Evolutionary conservation across 2,329 filamentous ascomycete genomes (phyloP).

Genomic region (Hymenoscyphus repandus): DNA sequence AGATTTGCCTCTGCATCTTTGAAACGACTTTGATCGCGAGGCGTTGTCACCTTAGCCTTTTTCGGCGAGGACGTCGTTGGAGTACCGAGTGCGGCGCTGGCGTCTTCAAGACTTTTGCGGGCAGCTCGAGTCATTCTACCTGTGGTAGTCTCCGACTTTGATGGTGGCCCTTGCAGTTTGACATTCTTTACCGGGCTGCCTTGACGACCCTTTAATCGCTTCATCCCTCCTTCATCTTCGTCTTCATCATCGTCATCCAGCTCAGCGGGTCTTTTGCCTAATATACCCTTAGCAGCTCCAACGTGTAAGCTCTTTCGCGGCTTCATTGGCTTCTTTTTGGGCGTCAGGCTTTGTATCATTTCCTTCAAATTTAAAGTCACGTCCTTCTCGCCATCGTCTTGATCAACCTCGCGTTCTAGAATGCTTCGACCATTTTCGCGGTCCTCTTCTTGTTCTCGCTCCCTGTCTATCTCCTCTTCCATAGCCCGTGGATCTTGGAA

Average conservation of each 20-base stretch:
- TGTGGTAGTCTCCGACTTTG: constrained; percentile 60
- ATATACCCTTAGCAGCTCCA: constrained; percentile 65
- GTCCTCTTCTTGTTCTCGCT: constrained; percentile 55
- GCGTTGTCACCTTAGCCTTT: constrained; percentile 47
- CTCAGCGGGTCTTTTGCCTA: constrained; percentile 70
- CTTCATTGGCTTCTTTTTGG: constrained; percentile 62
- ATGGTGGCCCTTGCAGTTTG: constrained; percentile 62
- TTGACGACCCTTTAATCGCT: constrained; percentile 66
- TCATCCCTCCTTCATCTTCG: constrained; percentile 55
- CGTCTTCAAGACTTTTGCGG: constrained; percentile 42
- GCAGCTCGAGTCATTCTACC: constrained; percentile 50
- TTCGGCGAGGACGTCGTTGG: constrained; percentile 44
- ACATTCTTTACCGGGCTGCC: constrained; percentile 74
- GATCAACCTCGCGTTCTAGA: constrained; percentile 47
- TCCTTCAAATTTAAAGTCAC: constrained; percentile 64
- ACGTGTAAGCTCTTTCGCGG: constrained; percentile 73
- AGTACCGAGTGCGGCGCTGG: constrained; percentile 33
- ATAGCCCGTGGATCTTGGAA: constrained; percentile 62
- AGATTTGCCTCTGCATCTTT: constrained; percentile 42
- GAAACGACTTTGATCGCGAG: constrained; percentile 50
- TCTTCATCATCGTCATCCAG: constrained; percentile 61
- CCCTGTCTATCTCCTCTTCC: constrained; percentile 57
- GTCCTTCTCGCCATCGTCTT: constrained; percentile 50
- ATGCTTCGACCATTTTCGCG: constrained; percentile 55
- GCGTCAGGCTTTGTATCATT: constrained; percentile 73